Percentiles rank a stretch among this genome's conserved stretches.
phyloP scores from a whole-genome alignment of 163 green algal genomes.

The Volvox carteri region DNA sequence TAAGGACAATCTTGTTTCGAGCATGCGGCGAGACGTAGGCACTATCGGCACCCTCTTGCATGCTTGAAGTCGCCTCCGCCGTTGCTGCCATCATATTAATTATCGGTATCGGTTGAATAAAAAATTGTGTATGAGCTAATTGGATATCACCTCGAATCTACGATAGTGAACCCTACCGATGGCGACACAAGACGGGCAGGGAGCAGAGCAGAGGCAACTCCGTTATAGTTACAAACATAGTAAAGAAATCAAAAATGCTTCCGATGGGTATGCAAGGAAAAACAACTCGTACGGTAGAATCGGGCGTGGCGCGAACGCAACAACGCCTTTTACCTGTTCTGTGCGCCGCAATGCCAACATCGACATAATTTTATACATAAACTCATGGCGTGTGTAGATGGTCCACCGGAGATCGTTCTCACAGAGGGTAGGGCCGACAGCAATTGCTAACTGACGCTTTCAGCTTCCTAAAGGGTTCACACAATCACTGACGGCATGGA shows the following conservation, averaged over 20 bases:
- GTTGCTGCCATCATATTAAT: background rate
- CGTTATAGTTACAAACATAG: too few species aligned
- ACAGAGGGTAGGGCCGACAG: constrained; percentile 21
- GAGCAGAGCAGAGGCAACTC: too few species aligned
- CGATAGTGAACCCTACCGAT: too few species aligned
- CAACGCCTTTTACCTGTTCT: background rate
- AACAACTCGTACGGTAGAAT: background rate
- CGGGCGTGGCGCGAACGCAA: constrained; percentile 1
- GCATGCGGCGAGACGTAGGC: constrained; percentile 40
- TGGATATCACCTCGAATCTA: too few species aligned
- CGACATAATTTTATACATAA: background rate
- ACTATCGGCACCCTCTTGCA: background rate
- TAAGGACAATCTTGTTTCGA: constrained; percentile 30
- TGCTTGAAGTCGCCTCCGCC: background rate
- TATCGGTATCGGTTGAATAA: too few species aligned
- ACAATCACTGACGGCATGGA: background rate
- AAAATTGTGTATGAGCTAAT: too few species aligned
- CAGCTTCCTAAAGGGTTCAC: background rate
- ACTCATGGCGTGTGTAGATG: constrained; percentile 37
- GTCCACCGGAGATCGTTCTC: constrained; percentile 43
- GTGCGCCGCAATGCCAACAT: too few species aligned
- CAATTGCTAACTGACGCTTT: background rate
- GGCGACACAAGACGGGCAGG: too few species aligned
- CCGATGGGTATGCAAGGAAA: too few species aligned
- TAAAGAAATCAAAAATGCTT: too few species aligned